Conservation (phyloP, 345 rosid species). For the Populus ilicifolia region DNA sequence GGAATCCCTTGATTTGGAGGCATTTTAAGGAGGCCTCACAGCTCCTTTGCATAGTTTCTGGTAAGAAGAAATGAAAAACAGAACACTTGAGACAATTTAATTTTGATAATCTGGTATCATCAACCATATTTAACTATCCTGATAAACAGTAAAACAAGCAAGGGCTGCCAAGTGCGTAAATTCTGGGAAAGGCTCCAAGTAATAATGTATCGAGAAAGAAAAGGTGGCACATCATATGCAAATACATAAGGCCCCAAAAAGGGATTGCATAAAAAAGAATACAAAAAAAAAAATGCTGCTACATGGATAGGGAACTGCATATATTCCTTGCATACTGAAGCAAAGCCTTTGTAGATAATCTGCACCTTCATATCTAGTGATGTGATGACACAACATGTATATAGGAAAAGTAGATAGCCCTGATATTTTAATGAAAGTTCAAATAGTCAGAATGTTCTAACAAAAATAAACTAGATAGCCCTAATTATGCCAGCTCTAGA, state of each 20-base stretch:
- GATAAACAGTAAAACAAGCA: not conserved
- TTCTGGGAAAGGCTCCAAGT: not conserved
- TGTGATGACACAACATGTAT: no score
- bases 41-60: constrained; percentile 47
- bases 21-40: constrained; percentile 51
- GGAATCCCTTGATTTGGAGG: constrained; percentile 43
- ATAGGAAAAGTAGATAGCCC: no score
- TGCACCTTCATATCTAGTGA: not conserved
- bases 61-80: constrained; percentile 7
- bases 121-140: not conserved
- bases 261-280: not conserved
- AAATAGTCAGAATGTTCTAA: no score
- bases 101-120: not conserved
- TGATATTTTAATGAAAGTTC: no score
- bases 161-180: not conserved
- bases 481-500: no score
- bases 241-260: not conserved
- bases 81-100: not conserved
- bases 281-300: not conserved
- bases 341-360: not conserved
- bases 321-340: not conserved
- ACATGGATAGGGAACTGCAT: not conserved
- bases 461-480: no score
- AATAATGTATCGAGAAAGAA: not conserved
- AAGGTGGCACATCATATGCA: not conserved